Percentiles rank a stretch among this genome's conserved stretches.
Evolutionary conservation across 2,329 filamentous ascomycete species (phyloP).

Genomic region (Coniochaeta ligniaria): DNA sequence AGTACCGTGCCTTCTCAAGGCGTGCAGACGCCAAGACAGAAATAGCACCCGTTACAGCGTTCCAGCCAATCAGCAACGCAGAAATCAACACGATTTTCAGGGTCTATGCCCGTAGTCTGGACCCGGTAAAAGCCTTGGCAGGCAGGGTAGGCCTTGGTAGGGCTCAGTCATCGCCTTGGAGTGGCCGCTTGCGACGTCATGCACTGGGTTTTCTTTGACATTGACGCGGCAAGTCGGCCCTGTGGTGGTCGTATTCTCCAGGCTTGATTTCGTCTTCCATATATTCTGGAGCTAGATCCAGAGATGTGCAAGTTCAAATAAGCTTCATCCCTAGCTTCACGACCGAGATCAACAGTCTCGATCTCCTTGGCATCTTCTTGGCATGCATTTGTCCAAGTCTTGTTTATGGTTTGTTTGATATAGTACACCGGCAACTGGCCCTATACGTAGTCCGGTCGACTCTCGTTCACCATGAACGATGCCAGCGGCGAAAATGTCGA

Average conservation of each 20-base stretch:
- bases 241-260: no score
- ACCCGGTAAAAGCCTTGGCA: not conserved
- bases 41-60: not conserved
- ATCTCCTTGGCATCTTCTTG: not conserved
- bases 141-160: not conserved
- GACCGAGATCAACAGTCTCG: not conserved
- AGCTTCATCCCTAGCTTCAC: not conserved
- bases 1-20: no score
- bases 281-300: not conserved
- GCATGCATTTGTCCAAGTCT: not conserved
- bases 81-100: not conserved
- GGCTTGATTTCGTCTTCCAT: no score
- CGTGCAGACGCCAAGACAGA: no score
- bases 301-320: not conserved
- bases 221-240: not conserved
- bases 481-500: constrained; percentile 17
- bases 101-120: not conserved
- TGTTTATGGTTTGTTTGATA: no score
- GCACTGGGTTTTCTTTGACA: not conserved
- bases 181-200: not conserved
- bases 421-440: no score
- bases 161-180: not conserved
- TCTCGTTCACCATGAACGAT: constrained; percentile 18
- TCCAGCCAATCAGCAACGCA: not conserved
- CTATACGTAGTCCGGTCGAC: not conserved